Base-by-base conservation (phyloP, 805 yeast species). In the Yarrowia phangngaensis region DNA sequence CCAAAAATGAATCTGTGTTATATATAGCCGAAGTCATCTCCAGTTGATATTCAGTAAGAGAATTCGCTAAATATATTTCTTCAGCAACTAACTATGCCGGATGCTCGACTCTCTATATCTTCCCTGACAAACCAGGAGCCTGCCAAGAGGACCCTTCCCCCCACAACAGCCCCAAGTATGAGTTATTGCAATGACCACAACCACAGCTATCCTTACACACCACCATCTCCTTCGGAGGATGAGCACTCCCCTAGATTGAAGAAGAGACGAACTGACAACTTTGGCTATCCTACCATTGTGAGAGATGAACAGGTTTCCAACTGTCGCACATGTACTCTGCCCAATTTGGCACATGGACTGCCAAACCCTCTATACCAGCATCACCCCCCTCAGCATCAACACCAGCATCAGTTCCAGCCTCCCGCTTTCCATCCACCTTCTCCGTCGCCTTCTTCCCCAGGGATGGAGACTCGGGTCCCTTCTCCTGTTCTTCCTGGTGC, bases 51-150 rank as follows among this genome's bases (percentile, higher is more conserved):
- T 35, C 43, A 35, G 43, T 22, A 22, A 9, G 24, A 22, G 24
- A 22, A 22, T 7, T 9, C 9, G 24, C 24, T 9, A 22, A 22
- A 22, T 7, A 22, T 7, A 22, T 7, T 22, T 9, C 24, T 9
- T 7, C 9, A 7, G 7, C 9, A 9, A 22, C 9, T 9, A 9
- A 22, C 24, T 7, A 41, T 41, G 48, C 35, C 35, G 16, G 48
- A 41, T 35, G 34, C 48, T 29, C 34, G 48, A 41, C 35, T 41
- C 34, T 29, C 48, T 20, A 41, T 41, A 29, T 41, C 48, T 2
- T 29, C 48, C 8, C 48, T 41, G 29, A 41, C 48, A 27, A 41
- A 30, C 35, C 48, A 41, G 48, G 48, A 41, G 35, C 34, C 48
- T 20, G 3, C 28, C 20, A 35, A 35, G 31, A n/a, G n/a, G n/a